Conservation (phyloP, 805 yeast genomes). For the Kuraishia molischiana region DNA sequence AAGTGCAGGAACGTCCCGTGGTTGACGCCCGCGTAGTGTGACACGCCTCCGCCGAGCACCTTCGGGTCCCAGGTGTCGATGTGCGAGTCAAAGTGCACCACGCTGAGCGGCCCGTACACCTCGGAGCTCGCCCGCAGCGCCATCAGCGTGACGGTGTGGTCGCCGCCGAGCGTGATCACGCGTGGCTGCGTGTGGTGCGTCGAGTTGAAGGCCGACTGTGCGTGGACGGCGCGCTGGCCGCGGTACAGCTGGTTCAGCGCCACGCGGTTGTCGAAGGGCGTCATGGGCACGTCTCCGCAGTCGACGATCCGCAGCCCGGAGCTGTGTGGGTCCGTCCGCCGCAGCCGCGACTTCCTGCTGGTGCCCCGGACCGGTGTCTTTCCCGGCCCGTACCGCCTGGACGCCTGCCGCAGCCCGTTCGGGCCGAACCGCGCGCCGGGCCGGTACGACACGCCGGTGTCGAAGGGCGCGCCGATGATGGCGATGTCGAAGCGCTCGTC, state of each 20-base stretch:
- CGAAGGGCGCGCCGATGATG: constrained; percentile 51
- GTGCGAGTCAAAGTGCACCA: constrained; percentile 60
- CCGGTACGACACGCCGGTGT: constrained; percentile 43
- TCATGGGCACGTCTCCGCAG: constrained; percentile 54
- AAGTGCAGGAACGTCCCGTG: constrained; percentile 67
- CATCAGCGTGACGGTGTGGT: constrained; percentile 47
- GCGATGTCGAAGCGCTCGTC: constrained; percentile 32
- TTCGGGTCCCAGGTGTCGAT: constrained; percentile 64
- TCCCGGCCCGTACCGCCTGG: constrained; percentile 36
- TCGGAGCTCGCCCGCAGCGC: constrained; percentile 41
- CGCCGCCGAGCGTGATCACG: constrained; percentile 50
- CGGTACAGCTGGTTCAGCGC: constrained; percentile 49
- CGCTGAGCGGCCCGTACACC: constrained; percentile 33
- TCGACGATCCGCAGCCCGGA: constrained; percentile 32
- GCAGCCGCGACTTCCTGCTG: constrained; percentile 22
- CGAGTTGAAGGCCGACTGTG: constrained; percentile 16
- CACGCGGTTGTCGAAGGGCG: constrained; percentile 48
- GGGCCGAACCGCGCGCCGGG: constrained; percentile 58
- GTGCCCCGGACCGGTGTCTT: constrained; percentile 28
- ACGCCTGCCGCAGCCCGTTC: constrained; percentile 35
- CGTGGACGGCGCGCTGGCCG: constrained; percentile 38
- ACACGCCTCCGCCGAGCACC: constrained; percentile 51
- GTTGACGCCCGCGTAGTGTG: constrained; percentile 47
- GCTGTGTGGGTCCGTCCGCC: constrained; percentile 22
- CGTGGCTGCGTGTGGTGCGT: constrained; percentile 21